These are phyloP conservation scores for Nyctanthes arbortristis DNA, from an alignment of 257 asterid genomes.

Conservation along the genomic window DNA sequence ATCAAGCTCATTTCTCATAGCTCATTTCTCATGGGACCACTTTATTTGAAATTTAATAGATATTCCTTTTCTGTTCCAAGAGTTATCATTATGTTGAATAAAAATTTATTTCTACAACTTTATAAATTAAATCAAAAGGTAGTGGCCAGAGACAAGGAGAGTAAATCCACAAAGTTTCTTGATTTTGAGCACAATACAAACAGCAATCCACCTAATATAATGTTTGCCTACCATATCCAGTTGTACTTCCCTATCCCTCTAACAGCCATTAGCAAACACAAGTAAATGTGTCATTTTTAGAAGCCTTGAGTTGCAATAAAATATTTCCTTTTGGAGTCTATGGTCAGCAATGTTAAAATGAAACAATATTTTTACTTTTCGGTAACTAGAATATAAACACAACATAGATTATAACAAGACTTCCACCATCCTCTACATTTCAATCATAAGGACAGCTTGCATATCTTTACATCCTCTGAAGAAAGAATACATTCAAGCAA, in stretches of 20 bases:
- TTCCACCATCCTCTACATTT: background rate
- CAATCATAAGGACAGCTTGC: background rate
- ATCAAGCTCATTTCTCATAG: slow-evolving; percentile 5
- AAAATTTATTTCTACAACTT: background rate
- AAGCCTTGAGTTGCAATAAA: background rate
- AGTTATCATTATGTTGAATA: background rate
- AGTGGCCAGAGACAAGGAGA: background rate
- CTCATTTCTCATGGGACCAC: slow-evolving; percentile 13
- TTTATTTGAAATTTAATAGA: background rate
- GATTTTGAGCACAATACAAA: background rate
- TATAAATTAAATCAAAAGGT: background rate
- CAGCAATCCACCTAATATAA: background rate
- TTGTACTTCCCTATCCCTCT: background rate
- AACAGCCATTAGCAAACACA: background rate
- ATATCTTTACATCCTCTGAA: background rate
- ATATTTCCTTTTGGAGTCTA: background rate
- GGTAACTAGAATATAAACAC: background rate
- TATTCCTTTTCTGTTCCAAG: background rate
- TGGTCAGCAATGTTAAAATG: background rate
- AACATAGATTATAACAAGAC: background rate
- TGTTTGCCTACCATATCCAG: background rate
- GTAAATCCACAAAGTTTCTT: background rate
- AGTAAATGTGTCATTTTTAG: background rate
- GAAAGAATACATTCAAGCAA: background rate
- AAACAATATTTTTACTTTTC: background rate